phyloP scores from a whole-genome alignment of 345 rosid species.

The Garcia nutans region DNA sequence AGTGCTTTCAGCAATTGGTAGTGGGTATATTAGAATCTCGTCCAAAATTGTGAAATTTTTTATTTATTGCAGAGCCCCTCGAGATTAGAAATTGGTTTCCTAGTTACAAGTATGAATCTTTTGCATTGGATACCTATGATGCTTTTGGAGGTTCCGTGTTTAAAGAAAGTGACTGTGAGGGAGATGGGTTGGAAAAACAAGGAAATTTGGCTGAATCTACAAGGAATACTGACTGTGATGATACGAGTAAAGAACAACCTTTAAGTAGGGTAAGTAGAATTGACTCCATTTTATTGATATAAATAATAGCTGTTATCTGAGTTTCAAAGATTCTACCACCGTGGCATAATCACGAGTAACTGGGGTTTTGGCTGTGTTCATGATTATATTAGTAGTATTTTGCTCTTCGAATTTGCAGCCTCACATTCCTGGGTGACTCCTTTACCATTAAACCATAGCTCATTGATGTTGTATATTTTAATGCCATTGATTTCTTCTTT shows the following conservation, averaged over 20 bases:
- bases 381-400: too few relatives aligned
- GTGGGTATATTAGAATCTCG: not conserved
- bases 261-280: not conserved
- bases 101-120: conserved; percentile 55
- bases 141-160: conserved; percentile 21
- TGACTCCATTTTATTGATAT: too few relatives aligned
- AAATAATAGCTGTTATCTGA: too few relatives aligned
- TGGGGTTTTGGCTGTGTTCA: too few relatives aligned
- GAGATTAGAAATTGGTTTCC: conserved; percentile 61
- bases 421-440: too few relatives aligned
- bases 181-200: not conserved
- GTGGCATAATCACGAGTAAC: not conserved
- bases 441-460: too few relatives aligned
- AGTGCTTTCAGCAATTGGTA: not conserved
- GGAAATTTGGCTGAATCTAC: not conserved
- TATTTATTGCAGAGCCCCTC: conserved; percentile 49
- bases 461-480: not conserved
- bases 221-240: not conserved
- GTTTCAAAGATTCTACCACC: too few relatives aligned
- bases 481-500: not conserved
- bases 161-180: conserved; percentile 5
- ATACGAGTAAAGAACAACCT: conserved; percentile 1
- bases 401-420: too few relatives aligned
- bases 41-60: not conserved
- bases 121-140: conserved; percentile 36